Evolutionary conservation across 148 eudicot species (phyloP).

Genomic region (Vaccinium corymbosum): DNA sequence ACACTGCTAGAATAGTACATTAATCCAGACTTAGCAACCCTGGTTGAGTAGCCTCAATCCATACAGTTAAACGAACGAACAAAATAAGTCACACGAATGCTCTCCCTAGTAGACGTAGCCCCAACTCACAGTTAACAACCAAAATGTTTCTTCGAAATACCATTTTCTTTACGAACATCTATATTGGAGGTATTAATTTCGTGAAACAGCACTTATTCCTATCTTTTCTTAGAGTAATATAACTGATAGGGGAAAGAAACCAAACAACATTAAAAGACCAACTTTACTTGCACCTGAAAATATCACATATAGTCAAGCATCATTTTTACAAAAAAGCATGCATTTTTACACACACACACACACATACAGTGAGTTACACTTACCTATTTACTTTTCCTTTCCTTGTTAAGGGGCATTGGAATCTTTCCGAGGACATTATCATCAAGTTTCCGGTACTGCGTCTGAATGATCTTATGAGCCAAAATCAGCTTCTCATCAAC

Average conservation of each 20-base stretch:
- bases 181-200: neutral
- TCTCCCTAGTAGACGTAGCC: neutral
- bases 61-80: neutral
- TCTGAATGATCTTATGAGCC: conserved; percentile 32
- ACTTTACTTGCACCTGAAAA: neutral
- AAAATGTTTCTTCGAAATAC: neutral
- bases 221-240: neutral
- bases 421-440: conserved; percentile 46
- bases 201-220: neutral
- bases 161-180: neutral
- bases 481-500: conserved; percentile 59
- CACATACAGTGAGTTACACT: conserved; percentile 34
- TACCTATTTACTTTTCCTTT: conserved; percentile 69
- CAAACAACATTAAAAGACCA: neutral
- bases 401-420: conserved; percentile 48
- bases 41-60: neutral
- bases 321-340: neutral
- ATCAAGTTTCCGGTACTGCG: conserved; percentile 51
- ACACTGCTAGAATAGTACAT: neutral
- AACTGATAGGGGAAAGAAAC: no score
- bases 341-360: neutral
- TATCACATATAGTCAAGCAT: neutral
- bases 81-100: neutral
- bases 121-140: neutral
- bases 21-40: neutral